Percentiles rank a stretch among this genome's conserved stretches.
These are phyloP conservation scores for Chloris gayana DNA, from an alignment of 176 grass and related monocot species.

Conservation along the genomic window DNA sequence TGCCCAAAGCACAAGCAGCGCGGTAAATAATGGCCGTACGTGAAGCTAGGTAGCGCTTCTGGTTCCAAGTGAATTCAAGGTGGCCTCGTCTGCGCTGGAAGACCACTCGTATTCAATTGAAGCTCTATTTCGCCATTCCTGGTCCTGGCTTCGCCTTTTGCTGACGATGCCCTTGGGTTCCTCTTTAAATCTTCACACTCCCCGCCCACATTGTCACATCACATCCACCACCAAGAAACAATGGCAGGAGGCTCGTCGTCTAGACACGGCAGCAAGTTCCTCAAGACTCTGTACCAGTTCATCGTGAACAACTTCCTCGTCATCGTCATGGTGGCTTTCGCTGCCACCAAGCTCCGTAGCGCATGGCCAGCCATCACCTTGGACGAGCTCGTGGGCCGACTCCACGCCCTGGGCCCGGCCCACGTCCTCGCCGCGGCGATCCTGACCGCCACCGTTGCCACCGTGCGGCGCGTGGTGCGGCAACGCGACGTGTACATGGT, in stretches of 20 bases:
- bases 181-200: background rate
- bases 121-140: background rate
- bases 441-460: background rate
- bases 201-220: background rate
- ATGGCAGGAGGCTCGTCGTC: background rate
- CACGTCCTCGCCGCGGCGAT: background rate
- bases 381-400: background rate
- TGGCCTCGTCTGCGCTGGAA: background rate
- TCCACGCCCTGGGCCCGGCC: background rate
- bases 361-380: background rate
- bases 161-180: background rate
- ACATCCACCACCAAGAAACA: background rate
- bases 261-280: background rate
- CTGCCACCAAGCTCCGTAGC: background rate
- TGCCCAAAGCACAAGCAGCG: background rate
- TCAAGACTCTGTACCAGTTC: constrained; percentile 17
- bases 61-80: background rate
- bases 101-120: background rate
- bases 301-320: constrained; percentile 26
- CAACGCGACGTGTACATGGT: constrained; percentile 20
- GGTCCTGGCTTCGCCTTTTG: background rate
- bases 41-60: background rate
- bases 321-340: background rate
- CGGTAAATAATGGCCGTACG: background rate
- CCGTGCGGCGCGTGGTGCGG: background rate